A percentile compares a stretch with the other conserved stretches of the same genome.
Evolutionary conservation across 305 asterid species (phyloP).

Genomic region (Fraxinus paxiana): DNA sequence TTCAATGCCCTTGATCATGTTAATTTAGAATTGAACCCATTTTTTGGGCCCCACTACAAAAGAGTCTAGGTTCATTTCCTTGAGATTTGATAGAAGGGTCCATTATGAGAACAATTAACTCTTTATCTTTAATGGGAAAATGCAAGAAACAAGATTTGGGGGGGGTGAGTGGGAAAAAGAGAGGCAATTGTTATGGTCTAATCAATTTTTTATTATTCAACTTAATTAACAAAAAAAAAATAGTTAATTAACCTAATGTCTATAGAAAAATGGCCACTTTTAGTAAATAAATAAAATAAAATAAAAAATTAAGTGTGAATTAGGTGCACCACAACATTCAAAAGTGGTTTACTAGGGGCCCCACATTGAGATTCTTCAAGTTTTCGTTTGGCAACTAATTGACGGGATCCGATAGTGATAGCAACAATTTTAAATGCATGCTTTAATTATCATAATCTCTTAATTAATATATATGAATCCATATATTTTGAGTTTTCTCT

Average conservation of each 20-base stretch:
- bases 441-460: neutral
- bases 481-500: neutral
- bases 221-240: neutral
- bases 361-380: conserved; percentile 18
- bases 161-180: neutral
- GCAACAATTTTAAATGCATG: neutral
- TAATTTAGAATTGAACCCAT: conserved; percentile 20
- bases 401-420: conserved; percentile 21
- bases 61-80: neutral
- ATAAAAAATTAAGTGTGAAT: conserved; percentile 17
- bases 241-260: neutral
- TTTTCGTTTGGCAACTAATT: conserved; percentile 28
- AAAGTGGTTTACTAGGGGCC: conserved; percentile 19
- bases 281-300: neutral
- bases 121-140: neutral
- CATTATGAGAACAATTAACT: neutral
- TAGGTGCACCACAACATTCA: conserved; percentile 38
- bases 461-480: neutral
- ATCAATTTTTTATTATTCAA: conserved; percentile 9
- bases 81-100: neutral
- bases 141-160: neutral
- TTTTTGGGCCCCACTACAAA: conserved; percentile 21
- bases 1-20: neutral
- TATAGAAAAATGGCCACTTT: neutral
- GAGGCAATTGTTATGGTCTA: conserved; percentile 25